Conservation (phyloP, 441 rosid genomes). For the Gossypium gossypioides region DNA sequence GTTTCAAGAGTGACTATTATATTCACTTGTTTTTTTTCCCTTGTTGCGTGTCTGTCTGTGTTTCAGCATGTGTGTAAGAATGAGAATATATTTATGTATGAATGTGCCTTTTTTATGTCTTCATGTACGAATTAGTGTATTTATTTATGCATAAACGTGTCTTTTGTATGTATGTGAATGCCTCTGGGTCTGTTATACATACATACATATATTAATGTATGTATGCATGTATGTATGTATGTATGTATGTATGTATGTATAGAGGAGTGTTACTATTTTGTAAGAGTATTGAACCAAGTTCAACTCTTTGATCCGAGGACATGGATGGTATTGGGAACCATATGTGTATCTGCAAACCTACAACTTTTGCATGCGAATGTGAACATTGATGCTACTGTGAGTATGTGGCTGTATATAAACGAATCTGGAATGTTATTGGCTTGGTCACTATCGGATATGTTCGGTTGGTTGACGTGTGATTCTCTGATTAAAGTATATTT, state of each 20-base stretch:
- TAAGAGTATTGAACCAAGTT: background rate
- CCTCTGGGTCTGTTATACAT: background rate
- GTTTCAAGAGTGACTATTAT: background rate
- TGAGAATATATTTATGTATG: background rate
- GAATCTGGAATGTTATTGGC: background rate
- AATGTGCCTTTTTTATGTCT: background rate
- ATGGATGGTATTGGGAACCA: background rate
- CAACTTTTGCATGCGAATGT: background rate
- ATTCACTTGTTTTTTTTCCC: too few relatives aligned
- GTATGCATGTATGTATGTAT: background rate
- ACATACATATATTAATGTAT: background rate
- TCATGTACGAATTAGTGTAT: background rate
- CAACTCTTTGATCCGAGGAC: background rate
- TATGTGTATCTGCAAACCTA: background rate
- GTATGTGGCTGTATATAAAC: background rate
- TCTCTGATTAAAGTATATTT: background rate
- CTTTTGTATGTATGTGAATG: background rate
- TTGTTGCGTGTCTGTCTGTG: background rate
- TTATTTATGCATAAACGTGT: background rate
- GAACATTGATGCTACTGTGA: background rate
- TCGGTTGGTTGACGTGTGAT: background rate
- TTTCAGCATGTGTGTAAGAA: background rate
- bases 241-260: background rate
- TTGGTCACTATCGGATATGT: background rate
- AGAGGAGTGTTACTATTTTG: background rate